Conservation (phyloP, 2,329 filamentous ascomycete genomes). For the Aspergillus flavus region DNA sequence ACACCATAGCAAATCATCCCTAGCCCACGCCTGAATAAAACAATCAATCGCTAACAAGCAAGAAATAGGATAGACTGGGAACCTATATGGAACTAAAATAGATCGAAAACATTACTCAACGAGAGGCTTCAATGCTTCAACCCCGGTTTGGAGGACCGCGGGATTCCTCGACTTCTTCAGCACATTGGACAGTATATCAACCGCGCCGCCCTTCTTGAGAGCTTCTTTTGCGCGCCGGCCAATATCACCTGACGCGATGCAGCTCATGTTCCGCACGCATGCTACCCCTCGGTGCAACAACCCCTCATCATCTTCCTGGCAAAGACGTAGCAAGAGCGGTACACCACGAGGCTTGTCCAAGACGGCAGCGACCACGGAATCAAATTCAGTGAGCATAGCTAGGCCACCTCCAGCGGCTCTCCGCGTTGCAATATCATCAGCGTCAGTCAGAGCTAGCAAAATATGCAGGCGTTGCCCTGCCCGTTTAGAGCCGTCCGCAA, state of each 20-base stretch:
- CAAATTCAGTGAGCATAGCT: slow-evolving; percentile 79
- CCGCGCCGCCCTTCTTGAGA: slow-evolving; percentile 63
- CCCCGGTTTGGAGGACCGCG: slow-evolving; percentile 70
- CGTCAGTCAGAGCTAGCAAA: slow-evolving; percentile 82
- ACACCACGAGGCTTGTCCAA: slow-evolving; percentile 72
- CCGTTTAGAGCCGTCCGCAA: slow-evolving; percentile 59
- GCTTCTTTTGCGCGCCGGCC: slow-evolving; percentile 63
- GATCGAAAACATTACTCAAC: slow-evolving; percentile 42
- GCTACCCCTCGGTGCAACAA: slow-evolving; percentile 70
- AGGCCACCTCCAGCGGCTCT: slow-evolving; percentile 85
- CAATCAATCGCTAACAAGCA: slow-evolving; percentile 13
- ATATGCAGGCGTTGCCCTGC: slow-evolving; percentile 78
- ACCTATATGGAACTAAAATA: slow-evolving; percentile 12
- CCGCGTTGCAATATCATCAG: slow-evolving; percentile 77
- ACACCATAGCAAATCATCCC: slow-evolving; percentile 2
- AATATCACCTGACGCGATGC: slow-evolving; percentile 62
- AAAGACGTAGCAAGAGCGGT: slow-evolving; percentile 77
- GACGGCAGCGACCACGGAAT: slow-evolving; percentile 71
- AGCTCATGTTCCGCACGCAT: slow-evolving; percentile 71
- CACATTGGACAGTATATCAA: slow-evolving; percentile 69
- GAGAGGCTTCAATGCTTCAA: slow-evolving; percentile 72
- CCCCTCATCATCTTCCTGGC: slow-evolving; percentile 64
- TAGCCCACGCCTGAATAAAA: slow-evolving; percentile 4
- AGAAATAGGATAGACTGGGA: slow-evolving; percentile 13
- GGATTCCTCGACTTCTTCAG: slow-evolving; percentile 69